Evolutionary conservation across 73 alveolate genomes (phyloP).

Genomic region (Effrenium voratum): DNA sequence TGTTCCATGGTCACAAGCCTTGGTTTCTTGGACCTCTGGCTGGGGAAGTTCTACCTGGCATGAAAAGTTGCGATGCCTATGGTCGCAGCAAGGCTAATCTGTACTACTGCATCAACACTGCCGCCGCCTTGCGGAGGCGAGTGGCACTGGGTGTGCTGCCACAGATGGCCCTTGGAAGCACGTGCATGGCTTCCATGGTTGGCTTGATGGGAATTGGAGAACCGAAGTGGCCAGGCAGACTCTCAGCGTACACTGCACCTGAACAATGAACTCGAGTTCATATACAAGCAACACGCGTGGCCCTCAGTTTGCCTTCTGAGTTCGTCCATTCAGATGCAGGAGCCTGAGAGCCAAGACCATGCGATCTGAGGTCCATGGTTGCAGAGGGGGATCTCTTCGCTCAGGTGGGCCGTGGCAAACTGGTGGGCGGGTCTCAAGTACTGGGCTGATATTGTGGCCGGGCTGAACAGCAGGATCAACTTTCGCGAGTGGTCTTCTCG

Average conservation of each 20-base stretch:
- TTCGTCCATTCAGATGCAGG: not conserved
- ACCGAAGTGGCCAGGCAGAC: not conserved
- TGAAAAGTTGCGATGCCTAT: too few relatives aligned
- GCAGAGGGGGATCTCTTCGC: conserved; percentile 67
- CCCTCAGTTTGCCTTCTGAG: not conserved
- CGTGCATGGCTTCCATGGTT: not conserved
- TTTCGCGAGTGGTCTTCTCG: too few relatives aligned
- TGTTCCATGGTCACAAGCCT: not conserved
- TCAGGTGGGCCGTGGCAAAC: conserved; percentile 52
- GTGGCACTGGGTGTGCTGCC: not conserved
- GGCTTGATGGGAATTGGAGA: not conserved
- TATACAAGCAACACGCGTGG: conserved; percentile 83
- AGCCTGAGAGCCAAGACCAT: not conserved
- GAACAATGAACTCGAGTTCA: conserved; percentile 94
- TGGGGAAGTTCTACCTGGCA: too few relatives aligned
- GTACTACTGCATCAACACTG: conserved; percentile 53
- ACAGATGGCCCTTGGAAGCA: not conserved
- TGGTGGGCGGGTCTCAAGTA: too few relatives aligned
- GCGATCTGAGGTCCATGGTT: conserved; percentile 56
- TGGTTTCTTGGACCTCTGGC: too few relatives aligned
- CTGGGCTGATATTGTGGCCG: too few relatives aligned
- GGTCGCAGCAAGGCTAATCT: too few relatives aligned
- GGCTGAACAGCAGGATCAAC: too few relatives aligned
- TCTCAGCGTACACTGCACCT: conserved; percentile 67
- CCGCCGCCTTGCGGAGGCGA: conserved; percentile 25